Evolutionary conservation across 2,329 filamentous ascomycete species (phyloP), one percentile per base, ranked within the genome.

Genomic region (Pseudocercospora pini-densiflorae): DNA sequence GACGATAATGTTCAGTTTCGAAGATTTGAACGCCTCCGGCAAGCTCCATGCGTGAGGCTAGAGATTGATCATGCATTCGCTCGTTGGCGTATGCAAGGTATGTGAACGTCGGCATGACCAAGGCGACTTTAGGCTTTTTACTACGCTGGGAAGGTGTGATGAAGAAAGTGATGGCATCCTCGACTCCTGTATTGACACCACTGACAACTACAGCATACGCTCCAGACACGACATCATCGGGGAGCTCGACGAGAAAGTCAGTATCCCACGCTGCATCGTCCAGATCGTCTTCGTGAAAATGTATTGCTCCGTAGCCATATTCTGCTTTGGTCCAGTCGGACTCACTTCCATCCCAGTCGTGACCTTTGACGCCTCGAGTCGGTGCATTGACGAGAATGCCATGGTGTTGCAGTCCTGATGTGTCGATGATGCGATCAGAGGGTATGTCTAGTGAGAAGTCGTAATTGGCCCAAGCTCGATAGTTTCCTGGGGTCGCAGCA

Each of bases 81-180:
- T 62, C 60, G 31, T 62, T 62, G 45, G 60, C 60, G 23, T 62
- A 62, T 2, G 60, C 60, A 16, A 62, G 60, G 19, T 62, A 62
- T 4, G 60, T 62, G 60, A 62, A 62, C 2, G 60, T 62, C 16
- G 60, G 60, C 60, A 62, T 62, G 10, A 62, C 27, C 16, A 54
- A 40, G 14, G 60, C 60, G 7, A 62, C 60, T 14, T 45, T 27
- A 0, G 24, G n/a, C 10, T 27, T 24, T 7, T 8, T 24, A n/a
- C 16, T 21, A 2, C 19, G 21, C 1, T n/a, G 14, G 14, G 27
- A 31, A 14, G 60, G 60, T 10, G 27, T 54, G 29, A 62, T 29
- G 60, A 62, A 62, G 60, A 62, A 54, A 16, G 49, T 54, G 10
- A 62, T 54, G 19, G 29, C 31, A 24, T 62, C 60, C 19, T 54